phyloP scores from a whole-genome alignment of 1,139 yeast genomes.

The Candida mesenterica region DNA sequence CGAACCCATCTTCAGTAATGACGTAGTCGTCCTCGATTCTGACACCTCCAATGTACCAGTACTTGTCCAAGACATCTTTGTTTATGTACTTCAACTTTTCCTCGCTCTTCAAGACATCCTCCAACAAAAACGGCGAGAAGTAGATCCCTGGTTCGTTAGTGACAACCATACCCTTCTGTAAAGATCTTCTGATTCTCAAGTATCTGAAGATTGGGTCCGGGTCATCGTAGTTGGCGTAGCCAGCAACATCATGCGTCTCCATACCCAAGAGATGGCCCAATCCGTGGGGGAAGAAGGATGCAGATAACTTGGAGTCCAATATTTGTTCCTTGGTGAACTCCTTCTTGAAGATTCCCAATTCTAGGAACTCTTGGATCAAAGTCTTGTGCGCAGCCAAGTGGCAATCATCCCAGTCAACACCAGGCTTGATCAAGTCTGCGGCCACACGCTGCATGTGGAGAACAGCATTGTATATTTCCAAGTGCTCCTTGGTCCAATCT shows the following conservation, averaged over 20 bases:
- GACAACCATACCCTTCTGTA: constrained; percentile 77
- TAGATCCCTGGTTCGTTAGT: constrained; percentile 96
- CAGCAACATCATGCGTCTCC: constrained; percentile 97
- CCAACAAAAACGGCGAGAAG: constrained; percentile 78
- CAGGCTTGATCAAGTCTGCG: constrained; percentile 73
- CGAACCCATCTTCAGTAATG: constrained; percentile 73
- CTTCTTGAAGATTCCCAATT: constrained; percentile 71
- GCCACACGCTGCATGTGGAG: constrained; percentile 76
- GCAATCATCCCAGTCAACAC: constrained; percentile 79
- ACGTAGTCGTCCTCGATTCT: constrained; percentile 92
- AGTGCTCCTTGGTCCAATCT: constrained; percentile 83
- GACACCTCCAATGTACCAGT: constrained; percentile 91
- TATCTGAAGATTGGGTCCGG: constrained; percentile 71
- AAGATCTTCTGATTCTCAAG: constrained; percentile 73
- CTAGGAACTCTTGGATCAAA: constrained; percentile 66
- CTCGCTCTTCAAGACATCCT: constrained; percentile 60
- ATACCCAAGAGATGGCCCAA: constrained; percentile 90
- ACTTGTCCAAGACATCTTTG: constrained; percentile 63
- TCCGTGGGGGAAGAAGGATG: constrained; percentile 91
- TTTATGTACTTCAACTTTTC: constrained; percentile 62
- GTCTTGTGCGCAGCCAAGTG: constrained; percentile 79
- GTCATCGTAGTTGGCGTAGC: constrained; percentile 80
- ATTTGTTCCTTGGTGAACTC: constrained; percentile 65
- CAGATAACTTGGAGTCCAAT: constrained; percentile 65
- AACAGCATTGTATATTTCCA: constrained; percentile 79